Conservation (phyloP, 345 rosid species). For the Populus nigra region DNA sequence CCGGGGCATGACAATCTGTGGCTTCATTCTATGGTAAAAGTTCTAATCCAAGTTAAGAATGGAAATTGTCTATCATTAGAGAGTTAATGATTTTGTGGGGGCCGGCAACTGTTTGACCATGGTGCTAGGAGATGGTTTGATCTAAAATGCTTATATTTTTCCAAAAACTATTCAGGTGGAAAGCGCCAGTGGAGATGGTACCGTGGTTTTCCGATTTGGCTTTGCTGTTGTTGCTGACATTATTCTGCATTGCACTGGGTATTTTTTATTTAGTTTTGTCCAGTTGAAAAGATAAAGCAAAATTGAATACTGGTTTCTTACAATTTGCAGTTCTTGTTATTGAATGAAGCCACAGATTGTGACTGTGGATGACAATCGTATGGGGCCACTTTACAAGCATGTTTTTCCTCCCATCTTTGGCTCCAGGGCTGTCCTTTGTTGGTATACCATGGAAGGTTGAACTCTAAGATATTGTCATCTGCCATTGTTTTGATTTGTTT, state of each 20-base stretch:
- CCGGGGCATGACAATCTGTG: conserved; percentile 46
- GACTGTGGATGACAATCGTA: conserved; percentile 22
- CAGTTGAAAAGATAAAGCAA: no score
- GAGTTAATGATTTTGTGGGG: not conserved
- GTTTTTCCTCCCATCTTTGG: conserved; percentile 12
- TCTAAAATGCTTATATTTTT: conserved; percentile 14
- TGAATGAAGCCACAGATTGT: not conserved
- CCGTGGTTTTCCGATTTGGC: conserved; percentile 57
- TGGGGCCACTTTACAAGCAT: conserved; percentile 19
- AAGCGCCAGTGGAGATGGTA: conserved; percentile 54
- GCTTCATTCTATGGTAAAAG: conserved; percentile 71
- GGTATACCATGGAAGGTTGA: conserved; percentile 8
- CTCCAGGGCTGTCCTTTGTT: conserved; percentile 17
- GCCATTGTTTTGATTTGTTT: not conserved
- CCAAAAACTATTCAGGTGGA: conserved; percentile 50
- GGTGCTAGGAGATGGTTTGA: conserved; percentile 6
- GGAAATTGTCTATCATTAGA: not conserved
- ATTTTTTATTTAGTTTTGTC: conserved; percentile 1
- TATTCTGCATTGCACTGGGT: conserved; percentile 87
- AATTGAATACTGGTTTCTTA: no score
- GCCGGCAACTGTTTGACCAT: not conserved
- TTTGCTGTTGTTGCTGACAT: conserved; percentile 43
- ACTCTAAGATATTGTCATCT: not conserved
- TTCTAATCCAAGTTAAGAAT: not conserved
- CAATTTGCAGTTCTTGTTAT: no score